Evolutionary conservation across 2,329 filamentous ascomycete species (phyloP).

Genomic region (Didymella glomerata): DNA sequence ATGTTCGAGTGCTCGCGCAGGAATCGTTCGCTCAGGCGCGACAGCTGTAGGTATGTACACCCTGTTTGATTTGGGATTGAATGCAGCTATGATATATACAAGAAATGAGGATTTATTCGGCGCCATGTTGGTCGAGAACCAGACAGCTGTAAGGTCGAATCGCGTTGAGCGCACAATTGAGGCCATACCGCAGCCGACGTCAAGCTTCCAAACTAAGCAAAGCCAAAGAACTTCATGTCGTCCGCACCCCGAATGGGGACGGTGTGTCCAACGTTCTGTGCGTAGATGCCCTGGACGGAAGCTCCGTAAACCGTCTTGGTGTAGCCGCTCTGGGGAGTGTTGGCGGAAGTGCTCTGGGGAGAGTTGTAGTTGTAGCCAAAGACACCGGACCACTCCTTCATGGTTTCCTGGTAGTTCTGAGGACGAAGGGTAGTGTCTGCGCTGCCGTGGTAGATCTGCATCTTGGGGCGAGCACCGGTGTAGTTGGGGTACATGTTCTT

Average conservation of each 20-base stretch:
- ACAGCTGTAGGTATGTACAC: too few relatives aligned
- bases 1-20: too few relatives aligned
- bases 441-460: conserved; percentile 68
- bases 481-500: conserved; percentile 61
- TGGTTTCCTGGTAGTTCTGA: conserved; percentile 65
- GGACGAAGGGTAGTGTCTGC: conserved; percentile 60
- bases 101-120: too few relatives aligned
- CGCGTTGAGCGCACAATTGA: too few relatives aligned
- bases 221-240: conserved; percentile 47
- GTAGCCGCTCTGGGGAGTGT: conserved; percentile 45
- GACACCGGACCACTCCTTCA: conserved; percentile 47
- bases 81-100: too few relatives aligned
- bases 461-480: conserved; percentile 60
- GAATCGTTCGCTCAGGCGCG: too few relatives aligned
- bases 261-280: conserved; percentile 45
- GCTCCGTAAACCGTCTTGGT: conserved; percentile 46
- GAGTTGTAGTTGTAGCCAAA: conserved; percentile 45
- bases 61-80: too few relatives aligned
- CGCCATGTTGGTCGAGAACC: too few relatives aligned
- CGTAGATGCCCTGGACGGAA: conserved; percentile 48
- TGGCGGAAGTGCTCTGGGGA: conserved; percentile 40
- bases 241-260: conserved; percentile 46
- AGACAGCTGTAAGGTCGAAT: too few relatives aligned
- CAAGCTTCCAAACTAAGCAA: not conserved
- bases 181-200: too few relatives aligned